phyloP scores from a whole-genome alignment of 768 basidiomycete genomes.

The Trametes sanguinea region DNA sequence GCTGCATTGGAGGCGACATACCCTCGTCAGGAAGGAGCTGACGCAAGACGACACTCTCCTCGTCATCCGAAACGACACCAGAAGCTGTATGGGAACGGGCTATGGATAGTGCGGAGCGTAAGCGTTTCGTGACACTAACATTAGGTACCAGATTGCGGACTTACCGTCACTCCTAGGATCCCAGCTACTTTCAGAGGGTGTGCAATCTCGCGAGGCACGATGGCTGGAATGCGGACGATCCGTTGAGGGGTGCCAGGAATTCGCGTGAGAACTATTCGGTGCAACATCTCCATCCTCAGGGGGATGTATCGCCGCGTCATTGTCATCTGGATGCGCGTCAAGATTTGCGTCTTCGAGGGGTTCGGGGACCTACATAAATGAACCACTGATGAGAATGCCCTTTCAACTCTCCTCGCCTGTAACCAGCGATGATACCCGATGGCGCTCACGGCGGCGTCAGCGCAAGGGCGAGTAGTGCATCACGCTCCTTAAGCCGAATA shows the following conservation, averaged over 20 bases:
- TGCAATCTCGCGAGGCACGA: too few species aligned
- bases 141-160: neutral
- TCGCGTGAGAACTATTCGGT: too few species aligned
- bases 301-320: neutral
- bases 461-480: slow-evolving; percentile 17
- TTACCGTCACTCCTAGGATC: slow-evolving; percentile 9
- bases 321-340: neutral
- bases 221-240: too few species aligned
- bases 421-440: neutral
- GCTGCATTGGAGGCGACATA: neutral
- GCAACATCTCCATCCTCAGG: too few species aligned
- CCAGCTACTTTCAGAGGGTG: slow-evolving; percentile 11
- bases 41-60: slow-evolving; percentile 3
- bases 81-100: slow-evolving; percentile 13
- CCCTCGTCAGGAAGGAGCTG: neutral
- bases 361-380: slow-evolving; percentile 45
- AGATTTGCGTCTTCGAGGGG: slow-evolving; percentile 29
- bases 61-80: slow-evolving; percentile 7
- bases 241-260: too few species aligned
- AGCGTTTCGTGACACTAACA: neutral
- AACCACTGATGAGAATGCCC: slow-evolving; percentile 23
- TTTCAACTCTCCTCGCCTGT: neutral
- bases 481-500: slow-evolving; percentile 10
- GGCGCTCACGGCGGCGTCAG: slow-evolving; percentile 9
- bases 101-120: neutral